Evolutionary conservation across 257 asterid species (phyloP).

Genomic region (Solanum commersonii): DNA sequence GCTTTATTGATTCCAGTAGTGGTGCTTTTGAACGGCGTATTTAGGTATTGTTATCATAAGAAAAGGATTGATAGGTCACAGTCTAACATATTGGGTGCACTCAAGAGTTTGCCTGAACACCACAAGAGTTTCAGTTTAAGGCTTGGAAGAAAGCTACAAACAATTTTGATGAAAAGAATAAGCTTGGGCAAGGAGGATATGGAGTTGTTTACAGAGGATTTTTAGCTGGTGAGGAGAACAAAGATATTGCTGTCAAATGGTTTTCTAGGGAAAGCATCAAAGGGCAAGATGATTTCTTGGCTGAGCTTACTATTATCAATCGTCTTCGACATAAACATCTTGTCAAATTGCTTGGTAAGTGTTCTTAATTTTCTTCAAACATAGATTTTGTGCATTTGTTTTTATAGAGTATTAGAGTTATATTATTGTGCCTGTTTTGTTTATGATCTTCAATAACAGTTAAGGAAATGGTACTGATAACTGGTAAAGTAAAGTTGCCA

Average conservation of each 20-base stretch:
- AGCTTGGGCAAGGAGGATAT: slow-evolving; percentile 85
- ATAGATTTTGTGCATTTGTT: neutral
- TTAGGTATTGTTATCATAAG: slow-evolving; percentile 17
- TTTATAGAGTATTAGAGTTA: neutral
- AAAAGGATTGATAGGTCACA: slow-evolving; percentile 18
- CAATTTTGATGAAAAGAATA: slow-evolving; percentile 51
- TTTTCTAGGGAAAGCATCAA: slow-evolving; percentile 66
- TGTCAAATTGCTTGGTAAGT: slow-evolving; percentile 69
- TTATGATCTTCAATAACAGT: neutral
- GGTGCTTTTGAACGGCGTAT: slow-evolving; percentile 23
- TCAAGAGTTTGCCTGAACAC: slow-evolving; percentile 66
- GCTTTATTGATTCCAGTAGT: slow-evolving; percentile 38
- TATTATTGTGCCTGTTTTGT: neutral
- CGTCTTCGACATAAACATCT: slow-evolving; percentile 88
- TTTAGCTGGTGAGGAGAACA: slow-evolving; percentile 33
- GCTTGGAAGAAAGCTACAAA: slow-evolving; percentile 72
- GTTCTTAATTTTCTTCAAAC: neutral
- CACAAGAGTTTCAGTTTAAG: slow-evolving; percentile 56
- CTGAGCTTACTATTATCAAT: slow-evolving; percentile 83
- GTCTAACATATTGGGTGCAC: slow-evolving; percentile 47
- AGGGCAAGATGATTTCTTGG: slow-evolving; percentile 82
- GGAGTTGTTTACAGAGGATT: slow-evolving; percentile 73
- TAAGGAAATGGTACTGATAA: neutral
- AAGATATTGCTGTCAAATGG: slow-evolving; percentile 77
- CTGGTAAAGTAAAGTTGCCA: too few species aligned